Evolutionary conservation across 202 grass and related monocot genomes (phyloP).

Genomic region (Schoenoplectus tabernaemontani): DNA sequence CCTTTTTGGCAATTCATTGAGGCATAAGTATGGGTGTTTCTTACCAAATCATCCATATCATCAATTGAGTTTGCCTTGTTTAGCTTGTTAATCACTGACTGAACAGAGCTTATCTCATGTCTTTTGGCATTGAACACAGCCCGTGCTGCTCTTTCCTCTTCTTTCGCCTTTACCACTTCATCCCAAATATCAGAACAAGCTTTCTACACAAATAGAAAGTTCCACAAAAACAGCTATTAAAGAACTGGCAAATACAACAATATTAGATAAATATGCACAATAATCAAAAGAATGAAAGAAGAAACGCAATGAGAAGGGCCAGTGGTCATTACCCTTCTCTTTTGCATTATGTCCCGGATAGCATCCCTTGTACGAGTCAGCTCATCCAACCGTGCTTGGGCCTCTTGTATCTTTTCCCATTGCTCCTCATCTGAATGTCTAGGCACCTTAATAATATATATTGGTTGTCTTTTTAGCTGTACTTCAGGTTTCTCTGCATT

Average conservation of each 20-base stretch:
- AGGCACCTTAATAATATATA: conserved; percentile 55
- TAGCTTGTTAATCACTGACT: conserved; percentile 62
- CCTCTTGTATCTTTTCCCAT: conserved; percentile 55
- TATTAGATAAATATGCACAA: conserved; percentile 19
- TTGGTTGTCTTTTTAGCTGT: conserved; percentile 22
- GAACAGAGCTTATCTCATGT: conserved; percentile 50
- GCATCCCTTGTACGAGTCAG: conserved; percentile 66
- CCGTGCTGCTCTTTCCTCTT: conserved; percentile 61
- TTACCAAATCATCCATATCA: conserved; percentile 61
- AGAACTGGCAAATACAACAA: conserved; percentile 6
- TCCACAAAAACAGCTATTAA: not conserved
- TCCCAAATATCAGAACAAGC: conserved; percentile 28
- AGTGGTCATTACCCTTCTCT: conserved; percentile 49
- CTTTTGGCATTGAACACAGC: conserved; percentile 50
- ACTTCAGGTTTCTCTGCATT: conserved; percentile 22
- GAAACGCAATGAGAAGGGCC: conserved; percentile 2
- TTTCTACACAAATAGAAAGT: conserved; percentile 14
- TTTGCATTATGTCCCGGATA: conserved; percentile 48
- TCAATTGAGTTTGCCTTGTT: conserved; percentile 76
- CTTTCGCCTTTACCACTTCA: conserved; percentile 35
- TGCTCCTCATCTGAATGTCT: conserved; percentile 52
- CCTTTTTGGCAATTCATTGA: conserved; percentile 5
- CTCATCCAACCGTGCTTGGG: conserved; percentile 47
- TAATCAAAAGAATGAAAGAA: conserved; percentile 4
- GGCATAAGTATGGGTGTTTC: conserved; percentile 7